These are phyloP conservation scores for Arachnomyces sp. DNA, from an alignment of 2,329 filamentous ascomycete genomes.

Conservation along the genomic window DNA sequence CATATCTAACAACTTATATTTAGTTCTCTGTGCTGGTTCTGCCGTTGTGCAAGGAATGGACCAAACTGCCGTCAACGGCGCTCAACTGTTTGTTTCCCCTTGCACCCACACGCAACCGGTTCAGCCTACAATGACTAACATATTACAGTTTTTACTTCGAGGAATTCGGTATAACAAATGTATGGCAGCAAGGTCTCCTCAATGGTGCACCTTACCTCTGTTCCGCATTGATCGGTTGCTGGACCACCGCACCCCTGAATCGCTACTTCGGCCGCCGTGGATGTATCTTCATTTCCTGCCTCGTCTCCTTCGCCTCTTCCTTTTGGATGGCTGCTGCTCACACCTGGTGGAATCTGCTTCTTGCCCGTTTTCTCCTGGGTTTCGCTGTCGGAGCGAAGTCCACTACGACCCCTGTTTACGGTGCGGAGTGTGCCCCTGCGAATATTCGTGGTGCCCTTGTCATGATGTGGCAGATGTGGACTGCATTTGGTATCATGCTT, in stretches of 20 bases:
- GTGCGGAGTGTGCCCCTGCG: conserved; percentile 32
- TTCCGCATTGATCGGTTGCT: conserved; percentile 42
- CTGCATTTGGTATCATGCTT: conserved; percentile 22
- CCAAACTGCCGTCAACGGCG: conserved; percentile 37
- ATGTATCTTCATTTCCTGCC: conserved; percentile 50
- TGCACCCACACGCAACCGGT: no score
- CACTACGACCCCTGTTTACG: conserved; percentile 30
- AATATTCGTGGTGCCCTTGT: conserved; percentile 34
- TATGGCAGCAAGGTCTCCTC: conserved; percentile 26
- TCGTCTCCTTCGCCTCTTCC: conserved; percentile 55
- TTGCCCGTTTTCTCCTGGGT: conserved; percentile 31
- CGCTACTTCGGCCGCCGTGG: conserved; percentile 48
- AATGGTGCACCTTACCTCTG: conserved; percentile 34
- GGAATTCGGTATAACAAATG: conserved; percentile 8
- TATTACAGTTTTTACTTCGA: conserved; percentile 8
- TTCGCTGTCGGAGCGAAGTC: conserved; percentile 34
- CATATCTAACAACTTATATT: conserved; percentile 7
- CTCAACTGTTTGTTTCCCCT: conserved; percentile 12
- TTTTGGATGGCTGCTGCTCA: conserved; percentile 52
- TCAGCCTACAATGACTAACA: not conserved
- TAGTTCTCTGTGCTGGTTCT: conserved; percentile 41
- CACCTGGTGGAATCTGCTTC: conserved; percentile 47
- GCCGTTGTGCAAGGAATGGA: conserved; percentile 46
- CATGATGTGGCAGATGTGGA: conserved; percentile 32
- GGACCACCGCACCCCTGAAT: conserved; percentile 56